phyloP scores from a whole-genome alignment of 2,329 filamentous ascomycete genomes.

The Penicillium sp. region DNA sequence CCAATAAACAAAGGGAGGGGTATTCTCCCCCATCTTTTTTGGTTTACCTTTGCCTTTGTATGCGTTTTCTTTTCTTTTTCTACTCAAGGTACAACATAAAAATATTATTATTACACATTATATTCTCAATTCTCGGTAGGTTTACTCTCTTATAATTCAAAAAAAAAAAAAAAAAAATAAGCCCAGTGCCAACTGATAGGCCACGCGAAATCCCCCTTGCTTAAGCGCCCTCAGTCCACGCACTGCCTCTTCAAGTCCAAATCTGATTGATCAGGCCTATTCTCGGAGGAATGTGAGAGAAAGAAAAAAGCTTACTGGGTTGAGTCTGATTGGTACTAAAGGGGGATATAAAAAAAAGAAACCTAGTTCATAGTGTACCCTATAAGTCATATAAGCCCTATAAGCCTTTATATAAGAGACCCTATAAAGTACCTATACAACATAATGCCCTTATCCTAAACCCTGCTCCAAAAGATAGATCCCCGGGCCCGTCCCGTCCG shows the following conservation, averaged over 20 bases:
- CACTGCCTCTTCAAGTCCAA: background rate
- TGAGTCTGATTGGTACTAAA: background rate
- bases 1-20: background rate
- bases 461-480: background rate
- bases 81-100: no score
- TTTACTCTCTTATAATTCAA: no score
- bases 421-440: background rate
- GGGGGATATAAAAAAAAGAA: background rate
- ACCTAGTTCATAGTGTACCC: no score
- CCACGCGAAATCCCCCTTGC: slow-evolving; percentile 11
- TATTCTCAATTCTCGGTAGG: no score
- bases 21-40: background rate
- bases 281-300: background rate
- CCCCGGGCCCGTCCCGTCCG: slow-evolving; percentile 18
- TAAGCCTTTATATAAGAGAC: background rate
- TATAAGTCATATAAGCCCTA: no score
- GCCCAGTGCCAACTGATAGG: background rate
- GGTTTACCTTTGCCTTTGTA: no score
- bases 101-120: no score
- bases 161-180: background rate
- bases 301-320: background rate
- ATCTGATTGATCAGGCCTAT: slow-evolving; percentile 7
- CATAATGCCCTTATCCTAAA: background rate
- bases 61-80: background rate
- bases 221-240: background rate